A percentile compares a stretch with the other conserved stretches of the same genome.
Evolutionary conservation across 2,329 filamentous ascomycete species (phyloP).

Genomic region (Colletotrichum liriopes): DNA sequence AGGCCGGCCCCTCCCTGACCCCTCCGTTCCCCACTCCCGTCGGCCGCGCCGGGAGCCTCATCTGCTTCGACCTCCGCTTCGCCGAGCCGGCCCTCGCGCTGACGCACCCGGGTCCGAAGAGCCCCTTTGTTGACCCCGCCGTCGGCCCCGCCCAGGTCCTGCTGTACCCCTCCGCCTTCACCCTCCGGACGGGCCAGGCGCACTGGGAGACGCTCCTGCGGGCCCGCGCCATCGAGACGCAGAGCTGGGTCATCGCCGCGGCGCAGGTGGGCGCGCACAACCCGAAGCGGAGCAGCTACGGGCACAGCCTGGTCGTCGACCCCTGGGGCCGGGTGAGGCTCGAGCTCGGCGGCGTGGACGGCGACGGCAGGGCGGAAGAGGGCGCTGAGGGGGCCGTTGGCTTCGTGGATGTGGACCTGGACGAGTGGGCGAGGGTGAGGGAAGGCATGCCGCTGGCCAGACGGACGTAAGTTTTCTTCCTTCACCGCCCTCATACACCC

Average conservation of each 20-base stretch:
- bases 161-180: constrained; percentile 92
- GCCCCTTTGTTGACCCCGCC: constrained; percentile 48
- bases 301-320: constrained; percentile 87
- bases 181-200: constrained; percentile 84
- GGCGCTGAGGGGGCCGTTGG: constrained; percentile 64
- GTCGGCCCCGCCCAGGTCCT: constrained; percentile 77
- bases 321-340: constrained; percentile 87
- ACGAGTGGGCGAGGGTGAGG: constrained; percentile 63
- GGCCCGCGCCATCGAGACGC: constrained; percentile 88
- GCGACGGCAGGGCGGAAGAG: constrained; percentile 57
- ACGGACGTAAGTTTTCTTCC: constrained; percentile 62
- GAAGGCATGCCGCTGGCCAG: constrained; percentile 67
- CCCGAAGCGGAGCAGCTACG: constrained; percentile 85
- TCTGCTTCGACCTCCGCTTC: constrained; percentile 94
- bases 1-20: constrained; percentile 75
- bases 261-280: constrained; percentile 85
- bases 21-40: constrained; percentile 81
- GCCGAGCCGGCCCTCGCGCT: constrained; percentile 81
- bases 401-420: constrained; percentile 69
- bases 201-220: constrained; percentile 89
- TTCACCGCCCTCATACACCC: constrained; percentile 7
- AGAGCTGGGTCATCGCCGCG: constrained; percentile 88
- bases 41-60: constrained; percentile 83
- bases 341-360: constrained; percentile 70
- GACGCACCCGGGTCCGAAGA: constrained; percentile 58